These are phyloP conservation scores for Mrakiaceae sp. DNA, from an alignment of 1,284 basidiomycete genomes.

Conservation along the genomic window DNA sequence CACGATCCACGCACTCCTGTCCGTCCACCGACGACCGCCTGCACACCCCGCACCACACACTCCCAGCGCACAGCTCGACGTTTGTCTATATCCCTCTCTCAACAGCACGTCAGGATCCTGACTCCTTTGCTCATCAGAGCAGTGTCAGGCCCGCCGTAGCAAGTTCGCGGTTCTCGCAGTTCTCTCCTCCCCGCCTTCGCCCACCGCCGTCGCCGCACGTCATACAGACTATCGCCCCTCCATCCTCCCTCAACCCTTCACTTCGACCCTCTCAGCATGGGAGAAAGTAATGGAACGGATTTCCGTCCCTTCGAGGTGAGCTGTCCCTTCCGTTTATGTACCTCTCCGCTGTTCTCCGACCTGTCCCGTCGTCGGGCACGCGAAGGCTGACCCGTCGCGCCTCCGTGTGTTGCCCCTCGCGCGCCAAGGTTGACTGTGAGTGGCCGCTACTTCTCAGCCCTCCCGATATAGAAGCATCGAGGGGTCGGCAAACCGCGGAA, in stretches of 20 bases:
- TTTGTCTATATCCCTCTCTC: background rate
- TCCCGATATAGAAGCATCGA: background rate
- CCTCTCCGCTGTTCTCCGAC: background rate
- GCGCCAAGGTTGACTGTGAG: too few relatives aligned
- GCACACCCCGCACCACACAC: background rate
- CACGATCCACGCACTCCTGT: too few relatives aligned
- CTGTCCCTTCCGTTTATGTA: slow-evolving; percentile 10
- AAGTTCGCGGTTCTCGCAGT: too few relatives aligned
- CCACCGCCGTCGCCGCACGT: too few relatives aligned
- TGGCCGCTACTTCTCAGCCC: too few relatives aligned
- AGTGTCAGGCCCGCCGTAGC: background rate
- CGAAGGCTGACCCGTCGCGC: too few relatives aligned
- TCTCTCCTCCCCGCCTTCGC: too few relatives aligned
- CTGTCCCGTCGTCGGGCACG: too few relatives aligned
- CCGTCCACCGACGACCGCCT: too few relatives aligned
- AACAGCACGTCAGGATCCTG: background rate
- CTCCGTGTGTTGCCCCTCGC: too few relatives aligned
- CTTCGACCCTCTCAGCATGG: background rate
- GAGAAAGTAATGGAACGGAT: slow-evolving; percentile 6
- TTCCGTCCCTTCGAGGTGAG: slow-evolving; percentile 36
- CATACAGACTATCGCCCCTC: too few relatives aligned
- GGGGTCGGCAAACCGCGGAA: background rate
- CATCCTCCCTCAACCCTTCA: background rate
- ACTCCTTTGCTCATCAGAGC: background rate
- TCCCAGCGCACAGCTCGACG: background rate